Base-by-base conservation (phyloP, 306 rosid genomes). In the Gleditsia sinensis region DNA sequence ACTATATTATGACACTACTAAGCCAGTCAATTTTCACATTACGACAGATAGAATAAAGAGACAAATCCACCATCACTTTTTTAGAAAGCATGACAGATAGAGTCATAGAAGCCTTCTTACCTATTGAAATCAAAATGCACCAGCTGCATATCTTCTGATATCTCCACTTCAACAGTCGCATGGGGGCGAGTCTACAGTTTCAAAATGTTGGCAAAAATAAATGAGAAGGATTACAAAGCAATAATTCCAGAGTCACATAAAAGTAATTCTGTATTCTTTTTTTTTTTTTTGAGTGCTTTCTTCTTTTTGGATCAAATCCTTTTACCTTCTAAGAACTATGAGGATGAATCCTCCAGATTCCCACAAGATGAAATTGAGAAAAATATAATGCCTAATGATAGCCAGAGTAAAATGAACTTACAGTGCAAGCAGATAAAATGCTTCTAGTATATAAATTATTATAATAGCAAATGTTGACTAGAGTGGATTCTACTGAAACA, bases 161-260 rank as follows among this genome's bases (percentile, higher is more conserved):
- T 94, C 87, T 94, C 97, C 80, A 94, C 97, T 86, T 94, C 98
- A 40, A 94, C 97, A 69, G 97, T 94, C 56, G 98, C 98, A 88
- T 94, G 97, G 32, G 98, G 97, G 13, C 97, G 90, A 59, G 98
- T 94, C 98, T 94, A 70, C 46, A 78, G 72, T 62, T 75, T 67
- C 37, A 23, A 81, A 67, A 73, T 19, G 75, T 75, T 58, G 76
- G 37, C 17, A 30, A 28, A 40, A 23, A 53, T 13, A 74, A 46
- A n/a, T 36, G 74, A 79, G 37, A 59, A 59, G 9, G 54, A 71
- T 23, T 57, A 43, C 12, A 59, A 62, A 19, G 50, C 54, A 78
- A 57, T 67, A 58, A 25, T 56, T 40, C 3, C 54, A 36, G 67
- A 70, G 68, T 16, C 51, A 20, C 30, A 16, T 33, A 59, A 51